phyloP scores from a whole-genome alignment of 345 rosid species.

The Microcos paniculata region DNA sequence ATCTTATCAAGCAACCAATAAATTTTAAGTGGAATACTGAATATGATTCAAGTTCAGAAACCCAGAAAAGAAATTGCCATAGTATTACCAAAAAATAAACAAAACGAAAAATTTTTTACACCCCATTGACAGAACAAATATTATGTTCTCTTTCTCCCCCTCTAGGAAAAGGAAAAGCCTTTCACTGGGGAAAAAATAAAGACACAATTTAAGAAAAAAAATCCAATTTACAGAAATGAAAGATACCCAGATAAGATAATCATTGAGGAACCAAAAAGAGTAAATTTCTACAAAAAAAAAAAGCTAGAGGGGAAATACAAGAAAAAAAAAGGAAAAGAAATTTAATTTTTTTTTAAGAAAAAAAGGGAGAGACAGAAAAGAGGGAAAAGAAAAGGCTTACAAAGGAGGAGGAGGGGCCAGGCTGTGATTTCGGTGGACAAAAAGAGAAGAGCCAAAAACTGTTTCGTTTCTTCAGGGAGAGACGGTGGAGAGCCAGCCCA shows the following conservation, averaged over 20 bases:
- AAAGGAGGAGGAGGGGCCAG: conserved; percentile 35
- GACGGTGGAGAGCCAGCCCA: conserved; percentile 7
- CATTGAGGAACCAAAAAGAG: not conserved
- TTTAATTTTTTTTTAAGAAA: too few relatives aligned
- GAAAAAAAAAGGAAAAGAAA: not conserved
- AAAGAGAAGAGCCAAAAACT: conserved; percentile 46
- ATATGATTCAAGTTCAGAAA: conserved; percentile 10
- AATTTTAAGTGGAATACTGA: not conserved
- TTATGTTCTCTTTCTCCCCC: not conserved
- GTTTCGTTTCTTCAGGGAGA: conserved; percentile 3
- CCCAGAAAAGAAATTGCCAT: not conserved
- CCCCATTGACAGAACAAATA: conserved; percentile 7
- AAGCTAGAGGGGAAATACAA: not conserved
- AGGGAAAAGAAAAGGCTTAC: conserved; percentile 19
- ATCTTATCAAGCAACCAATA: not conserved
- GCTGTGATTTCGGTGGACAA: conserved; percentile 52
- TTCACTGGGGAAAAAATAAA: not conserved
- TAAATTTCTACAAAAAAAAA: not conserved
- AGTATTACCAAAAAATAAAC: conserved; percentile 2
- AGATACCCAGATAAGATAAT: conserved; percentile 21
- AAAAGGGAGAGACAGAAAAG: not conserved
- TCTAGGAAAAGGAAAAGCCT: not conserved
- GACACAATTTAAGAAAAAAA: not conserved
- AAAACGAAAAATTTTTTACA: not conserved
- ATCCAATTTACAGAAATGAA: not conserved